phyloP scores from a whole-genome alignment of 495 filamentous ascomycete species.

The Neurospora discreta region DNA sequence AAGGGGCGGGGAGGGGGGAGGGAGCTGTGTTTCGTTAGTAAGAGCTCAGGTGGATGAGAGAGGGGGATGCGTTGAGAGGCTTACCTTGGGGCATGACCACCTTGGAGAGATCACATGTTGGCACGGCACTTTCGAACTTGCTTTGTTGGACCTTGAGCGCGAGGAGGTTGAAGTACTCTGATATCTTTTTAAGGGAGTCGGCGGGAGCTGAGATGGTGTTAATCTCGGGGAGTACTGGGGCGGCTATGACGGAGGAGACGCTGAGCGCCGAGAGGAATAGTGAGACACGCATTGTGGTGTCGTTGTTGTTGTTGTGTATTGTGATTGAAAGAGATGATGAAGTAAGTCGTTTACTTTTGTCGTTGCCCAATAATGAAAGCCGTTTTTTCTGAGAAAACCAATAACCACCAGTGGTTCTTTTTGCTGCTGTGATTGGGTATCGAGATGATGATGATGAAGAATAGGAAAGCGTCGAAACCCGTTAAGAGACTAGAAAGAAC shows the following conservation, averaged over 20 bases:
- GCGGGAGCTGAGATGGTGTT: constrained; percentile 22
- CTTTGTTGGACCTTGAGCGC: constrained; percentile 35
- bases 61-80: constrained; percentile 4
- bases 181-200: constrained; percentile 29
- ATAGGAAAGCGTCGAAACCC: constrained; percentile 19
- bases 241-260: constrained; percentile 31
- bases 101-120: constrained; percentile 40
- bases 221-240: constrained; percentile 34
- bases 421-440: constrained; percentile 5
- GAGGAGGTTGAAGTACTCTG: constrained; percentile 45
- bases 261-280: constrained; percentile 36
- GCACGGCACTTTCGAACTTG: constrained; percentile 24
- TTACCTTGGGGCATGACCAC: constrained; percentile 35
- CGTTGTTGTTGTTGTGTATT: constrained; percentile 3
- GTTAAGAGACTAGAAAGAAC: constrained; percentile 10
- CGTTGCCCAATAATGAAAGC: neutral
- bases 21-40: constrained; percentile 26
- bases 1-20: constrained; percentile 43
- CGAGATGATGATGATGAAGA: constrained; percentile 15
- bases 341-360: neutral
- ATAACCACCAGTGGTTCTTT: constrained; percentile 8
- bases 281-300: constrained; percentile 33
- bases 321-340: neutral
- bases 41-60: neutral
- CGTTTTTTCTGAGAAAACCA: neutral